These are phyloP conservation scores for Citrus unshiu DNA, from an alignment of 345 rosid genomes.

Conservation along the genomic window DNA sequence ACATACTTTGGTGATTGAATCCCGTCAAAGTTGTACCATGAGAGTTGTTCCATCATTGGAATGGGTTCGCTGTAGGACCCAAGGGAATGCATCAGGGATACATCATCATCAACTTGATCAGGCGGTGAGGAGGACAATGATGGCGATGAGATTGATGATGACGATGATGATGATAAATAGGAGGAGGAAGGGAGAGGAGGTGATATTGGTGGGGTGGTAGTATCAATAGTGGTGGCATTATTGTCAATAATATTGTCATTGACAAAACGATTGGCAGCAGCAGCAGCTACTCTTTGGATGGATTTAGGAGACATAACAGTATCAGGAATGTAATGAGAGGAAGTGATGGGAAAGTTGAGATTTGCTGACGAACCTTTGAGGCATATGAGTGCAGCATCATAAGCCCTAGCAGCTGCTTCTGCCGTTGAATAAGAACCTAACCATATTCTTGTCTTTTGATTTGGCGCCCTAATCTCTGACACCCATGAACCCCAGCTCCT, in stretches of 20 bases:
- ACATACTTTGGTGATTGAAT: conserved; percentile 47
- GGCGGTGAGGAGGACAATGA: conserved; percentile 43
- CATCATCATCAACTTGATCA: conserved; percentile 39
- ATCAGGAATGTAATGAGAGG: conserved; percentile 34
- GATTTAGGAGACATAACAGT: conserved; percentile 76
- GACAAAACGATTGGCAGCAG: conserved; percentile 45
- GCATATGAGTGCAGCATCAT: conserved; percentile 93
- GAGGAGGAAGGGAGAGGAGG: conserved; percentile 17
- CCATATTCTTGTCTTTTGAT: conserved; percentile 95
- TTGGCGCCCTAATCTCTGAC: conserved; percentile 94
- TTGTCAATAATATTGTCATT: background rate
- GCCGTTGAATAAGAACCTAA: conserved; percentile 92
- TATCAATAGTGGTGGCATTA: background rate
- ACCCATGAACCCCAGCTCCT: conserved; percentile 99
- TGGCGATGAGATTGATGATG: conserved; percentile 34
- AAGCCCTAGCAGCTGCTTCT: conserved; percentile 97
- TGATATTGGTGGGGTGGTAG: conserved; percentile 16
- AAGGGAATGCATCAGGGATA: conserved; percentile 38
- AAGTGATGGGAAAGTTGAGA: conserved; percentile 72
- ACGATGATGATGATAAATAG: conserved; percentile 28
- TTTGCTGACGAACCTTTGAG: conserved; percentile 79
- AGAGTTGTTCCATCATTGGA: conserved; percentile 31
- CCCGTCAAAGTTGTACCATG: conserved; percentile 45
- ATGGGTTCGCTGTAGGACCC: conserved; percentile 21
- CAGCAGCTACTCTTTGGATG: conserved; percentile 82